Evolutionary conservation across 331 rosid species (phyloP).

Genomic region (Pyrus hybrid): DNA sequence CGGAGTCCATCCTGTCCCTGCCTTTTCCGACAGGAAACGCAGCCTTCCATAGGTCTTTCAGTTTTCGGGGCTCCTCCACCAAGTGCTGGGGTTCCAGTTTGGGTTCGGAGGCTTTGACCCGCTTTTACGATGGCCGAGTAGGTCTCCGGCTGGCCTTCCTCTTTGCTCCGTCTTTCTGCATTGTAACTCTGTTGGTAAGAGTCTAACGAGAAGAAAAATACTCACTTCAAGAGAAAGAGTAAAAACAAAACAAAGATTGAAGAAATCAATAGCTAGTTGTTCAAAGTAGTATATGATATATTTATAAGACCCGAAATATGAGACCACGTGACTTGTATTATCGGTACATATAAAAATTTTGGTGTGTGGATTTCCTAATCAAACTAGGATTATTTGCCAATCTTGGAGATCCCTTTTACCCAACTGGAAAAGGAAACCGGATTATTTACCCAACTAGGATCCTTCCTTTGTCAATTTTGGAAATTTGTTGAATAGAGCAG

Average conservation of each 20-base stretch:
- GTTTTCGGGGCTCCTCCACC: constrained; percentile 66
- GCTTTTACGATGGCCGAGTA: constrained; percentile 21
- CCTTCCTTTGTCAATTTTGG: too few species aligned
- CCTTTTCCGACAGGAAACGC: constrained; percentile 77
- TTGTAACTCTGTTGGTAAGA: not conserved
- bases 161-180: constrained; percentile 53
- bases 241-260: not conserved
- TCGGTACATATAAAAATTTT: not conserved
- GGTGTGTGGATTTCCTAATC: too few species aligned
- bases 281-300: not conserved
- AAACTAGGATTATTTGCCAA: not conserved
- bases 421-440: not conserved
- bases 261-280: not conserved
- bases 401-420: not conserved
- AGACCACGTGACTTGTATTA: not conserved
- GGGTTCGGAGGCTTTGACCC: not conserved
- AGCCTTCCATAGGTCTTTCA: constrained; percentile 81
- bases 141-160: constrained; percentile 31
- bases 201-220: not conserved
- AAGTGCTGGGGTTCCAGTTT: constrained; percentile 36
- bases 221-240: not conserved
- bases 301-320: not conserved
- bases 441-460: not conserved
- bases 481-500: too few species aligned
- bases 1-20: constrained; percentile 79